Evolutionary conservation across 2,329 filamentous ascomycete genomes (phyloP).

Genomic region (Exophiala sp.): DNA sequence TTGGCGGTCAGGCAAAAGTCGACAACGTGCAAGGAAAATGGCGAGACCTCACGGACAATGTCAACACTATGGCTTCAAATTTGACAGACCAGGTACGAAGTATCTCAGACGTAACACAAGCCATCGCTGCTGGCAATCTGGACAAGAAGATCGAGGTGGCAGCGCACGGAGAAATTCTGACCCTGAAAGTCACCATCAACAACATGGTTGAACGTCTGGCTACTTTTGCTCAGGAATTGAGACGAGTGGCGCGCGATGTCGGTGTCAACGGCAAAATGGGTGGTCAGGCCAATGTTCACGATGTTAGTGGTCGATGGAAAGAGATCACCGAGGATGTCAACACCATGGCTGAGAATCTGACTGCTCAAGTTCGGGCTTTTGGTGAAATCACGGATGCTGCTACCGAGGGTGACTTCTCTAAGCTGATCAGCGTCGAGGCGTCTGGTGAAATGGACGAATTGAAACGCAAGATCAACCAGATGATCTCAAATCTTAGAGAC

Average conservation of each 20-base stretch:
- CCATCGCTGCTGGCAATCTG: conserved; percentile 93
- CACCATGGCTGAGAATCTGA: conserved; percentile 82
- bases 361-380: conserved; percentile 94
- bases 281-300: conserved; percentile 89
- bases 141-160: conserved; percentile 94
- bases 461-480: conserved; percentile 98
- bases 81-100: conserved; percentile 70
- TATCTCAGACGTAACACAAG: conserved; percentile 91
- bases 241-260: conserved; percentile 92
- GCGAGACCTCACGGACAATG: conserved; percentile 65
- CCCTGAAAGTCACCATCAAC: conserved; percentile 94
- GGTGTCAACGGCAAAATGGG: conserved; percentile 98
- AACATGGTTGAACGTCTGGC: conserved; percentile 97
- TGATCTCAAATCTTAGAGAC: conserved; percentile 93
- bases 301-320: conserved; percentile 92
- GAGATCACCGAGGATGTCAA: conserved; percentile 97
- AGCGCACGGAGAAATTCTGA: conserved; percentile 89
- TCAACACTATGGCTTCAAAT: conserved; percentile 66
- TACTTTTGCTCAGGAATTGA: conserved; percentile 93
- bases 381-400: conserved; percentile 98
- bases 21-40: conserved; percentile 65
- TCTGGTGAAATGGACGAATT: conserved; percentile 99
- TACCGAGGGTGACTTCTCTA: conserved; percentile 94
- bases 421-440: conserved; percentile 92
- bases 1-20: conserved; percentile 63